phyloP scores from a whole-genome alignment of 176 grass and related monocot species.

The Dendrocalamus sinicus region DNA sequence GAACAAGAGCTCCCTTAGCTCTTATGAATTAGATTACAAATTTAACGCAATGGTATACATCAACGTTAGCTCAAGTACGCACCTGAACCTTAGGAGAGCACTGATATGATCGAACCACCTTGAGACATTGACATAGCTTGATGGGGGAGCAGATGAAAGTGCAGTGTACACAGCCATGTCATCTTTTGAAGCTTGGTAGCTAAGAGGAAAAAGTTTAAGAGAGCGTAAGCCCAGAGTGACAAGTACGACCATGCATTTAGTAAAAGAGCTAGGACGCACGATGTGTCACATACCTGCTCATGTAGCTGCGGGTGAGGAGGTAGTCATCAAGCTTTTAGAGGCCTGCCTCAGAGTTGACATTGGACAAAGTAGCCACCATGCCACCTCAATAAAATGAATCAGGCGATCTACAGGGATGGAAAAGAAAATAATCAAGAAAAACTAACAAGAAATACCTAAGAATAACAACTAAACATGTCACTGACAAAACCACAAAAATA shows the following conservation, averaged over 20 bases:
- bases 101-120: slow-evolving; percentile 79
- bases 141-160: slow-evolving; percentile 49
- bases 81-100: slow-evolving; percentile 69
- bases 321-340: slow-evolving; percentile 73
- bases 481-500: not conserved
- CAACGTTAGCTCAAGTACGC: not conserved
- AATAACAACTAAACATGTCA: not conserved
- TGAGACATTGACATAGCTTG: slow-evolving; percentile 56
- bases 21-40: not conserved
- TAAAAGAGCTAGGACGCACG: not conserved
- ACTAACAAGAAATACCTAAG: not conserved
- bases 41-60: not conserved
- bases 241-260: not conserved
- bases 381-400: slow-evolving; percentile 16
- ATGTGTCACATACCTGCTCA: slow-evolving; percentile 52
- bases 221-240: not conserved
- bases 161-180: slow-evolving; percentile 62
- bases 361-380: slow-evolving; percentile 62
- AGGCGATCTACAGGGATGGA: not conserved
- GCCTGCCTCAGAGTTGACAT: slow-evolving; percentile 56
- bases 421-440: not conserved
- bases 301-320: slow-evolving; percentile 71
- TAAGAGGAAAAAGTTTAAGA: not conserved
- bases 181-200: slow-evolving; percentile 85
- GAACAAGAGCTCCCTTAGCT: not conserved